These are phyloP conservation scores for Hippophae tibetana DNA, from an alignment of 306 rosid genomes.

Conservation along the genomic window DNA sequence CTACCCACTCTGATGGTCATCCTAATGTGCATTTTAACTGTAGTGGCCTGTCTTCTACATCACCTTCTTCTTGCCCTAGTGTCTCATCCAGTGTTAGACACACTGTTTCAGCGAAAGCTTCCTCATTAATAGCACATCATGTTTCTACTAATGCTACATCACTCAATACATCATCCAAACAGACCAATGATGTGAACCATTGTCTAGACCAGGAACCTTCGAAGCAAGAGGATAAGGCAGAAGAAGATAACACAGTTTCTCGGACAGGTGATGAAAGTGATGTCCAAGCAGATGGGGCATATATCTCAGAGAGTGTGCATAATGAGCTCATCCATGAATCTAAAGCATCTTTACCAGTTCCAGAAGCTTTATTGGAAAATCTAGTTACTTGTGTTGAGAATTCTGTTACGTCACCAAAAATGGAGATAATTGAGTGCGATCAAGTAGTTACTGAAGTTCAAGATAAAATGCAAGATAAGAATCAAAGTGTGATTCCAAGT, in stretches of 20 bases:
- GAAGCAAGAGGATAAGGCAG: constrained; percentile 31
- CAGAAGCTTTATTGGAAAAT: constrained; percentile 11
- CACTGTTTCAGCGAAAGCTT: constrained; percentile 18
- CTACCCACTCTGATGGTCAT: constrained; percentile 29
- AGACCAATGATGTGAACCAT: constrained; percentile 22
- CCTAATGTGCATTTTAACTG: constrained; percentile 23
- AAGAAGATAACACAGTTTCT: constrained; percentile 9
- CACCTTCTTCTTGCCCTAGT: constrained; percentile 14
- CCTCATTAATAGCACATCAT: constrained; percentile 15
- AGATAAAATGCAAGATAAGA: constrained; percentile 17
- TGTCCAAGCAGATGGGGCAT: constrained; percentile 16
- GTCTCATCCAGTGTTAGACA: constrained; percentile 12
- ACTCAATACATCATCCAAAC: constrained; percentile 20
- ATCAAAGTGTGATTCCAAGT: constrained; percentile 10
- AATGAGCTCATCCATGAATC: constrained; percentile 15
- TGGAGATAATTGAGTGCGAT: constrained; percentile 8
- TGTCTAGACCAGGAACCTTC: constrained; percentile 16
- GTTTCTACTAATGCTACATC: constrained; percentile 11
- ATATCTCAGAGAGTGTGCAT: constrained; percentile 1
- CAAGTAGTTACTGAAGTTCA: constrained; percentile 9
- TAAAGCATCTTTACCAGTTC: constrained; percentile 20
- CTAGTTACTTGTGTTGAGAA: constrained; percentile 7
- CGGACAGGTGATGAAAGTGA: neutral
- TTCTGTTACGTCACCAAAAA: constrained; percentile 13
- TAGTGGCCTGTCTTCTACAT: constrained; percentile 13